Evolutionary conservation across 495 filamentous ascomycete species (phyloP), one percentile per base, ranked within the genome.

Genomic region (Extremus antarcticus): DNA sequence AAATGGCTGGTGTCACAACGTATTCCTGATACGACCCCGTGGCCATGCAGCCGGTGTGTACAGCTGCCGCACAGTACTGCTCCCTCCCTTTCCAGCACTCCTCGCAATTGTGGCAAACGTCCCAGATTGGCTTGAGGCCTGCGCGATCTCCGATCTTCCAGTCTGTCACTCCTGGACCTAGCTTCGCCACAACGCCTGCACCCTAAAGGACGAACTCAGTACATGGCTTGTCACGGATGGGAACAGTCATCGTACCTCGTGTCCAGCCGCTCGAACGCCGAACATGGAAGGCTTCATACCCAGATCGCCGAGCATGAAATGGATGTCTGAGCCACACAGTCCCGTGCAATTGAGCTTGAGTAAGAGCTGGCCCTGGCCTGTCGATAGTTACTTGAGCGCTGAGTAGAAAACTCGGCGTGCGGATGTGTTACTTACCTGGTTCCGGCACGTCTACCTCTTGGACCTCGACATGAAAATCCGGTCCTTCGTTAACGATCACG

Each of bases 141-240:
- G 72, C 81, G 15, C 80, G 70, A 60, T 83, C 79, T 17, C 82
- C 82, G 2, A 78, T 55, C 43, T 78, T 75, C 56, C 80, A 75
- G 38, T 67, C 73, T 54, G 71, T 78, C 22, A 79, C 75, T 16
- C 75, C 73, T 23, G 61, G 53, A 1, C 78, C 78, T 1, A 78
- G 55, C 35, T 78, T 73, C 2, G 78, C 77, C 1, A 81, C 74
- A 0, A 79, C 69, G 3, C 78, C 78, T 4, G 76, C 76, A 20
- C 78, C 77, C n/a, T n/a, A n/a, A n/a, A n/a, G n/a, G n/a, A n/a
- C n/a, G n/a, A n/a, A n/a, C n/a, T n/a, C n/a, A n/a, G n/a, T n/a
- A n/a, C n/a, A n/a, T n/a, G n/a, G n/a, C n/a, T n/a, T n/a, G n/a
- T n/a, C n/a, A n/a, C n/a, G n/a, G n/a, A n/a, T n/a, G n/a, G n/a